Evolutionary conservation across 2,329 filamentous ascomycete genomes (phyloP), one percentile per base, ranked within the genome.

Genomic region (Penicillium nordicum): DNA sequence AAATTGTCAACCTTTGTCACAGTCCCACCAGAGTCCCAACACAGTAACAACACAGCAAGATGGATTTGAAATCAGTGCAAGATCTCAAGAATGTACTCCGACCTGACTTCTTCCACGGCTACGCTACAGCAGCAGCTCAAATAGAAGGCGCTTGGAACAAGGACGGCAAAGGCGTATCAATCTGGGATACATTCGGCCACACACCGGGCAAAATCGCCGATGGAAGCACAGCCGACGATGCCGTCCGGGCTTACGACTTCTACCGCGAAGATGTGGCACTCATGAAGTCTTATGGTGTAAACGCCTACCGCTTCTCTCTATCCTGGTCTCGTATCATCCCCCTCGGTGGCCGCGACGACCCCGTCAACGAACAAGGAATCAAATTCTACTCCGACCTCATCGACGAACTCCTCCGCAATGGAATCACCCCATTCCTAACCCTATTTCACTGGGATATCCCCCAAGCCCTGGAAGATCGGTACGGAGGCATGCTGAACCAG

Each of bases 371-470:
- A 65, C 80, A 82, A 56, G 90, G 89, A n/a, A 76, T 93, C 43
- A 83, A 87, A 63, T 88, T 88, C 77, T 93, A 93, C 72, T 80
- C 85, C 65, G 83, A 86, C 65, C 85, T 92, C 59, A 85, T 90
- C 47, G 87, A 92, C 68, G 87, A 89, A 68, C 81, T 93, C 47
- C 79, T 89, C 38, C 85, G 80, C 7, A 87, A 86, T 18, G 88
- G 83, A 57, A 92, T 93, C 66, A 83, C 80, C 18, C 89, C 90
- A 1, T 85, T 92, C 71, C 84, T 92, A 67, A 93, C 90, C 1
- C 79, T 94, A 18, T 88, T 88, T 72, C 90, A 93, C 75, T 93
- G 89, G 89, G 90, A 93, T 74, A 80, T 90, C 14, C 90, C 90
- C 3, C 84, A 90, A 63, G 84, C 77, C 41, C 79, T 93, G 30